These are phyloP conservation scores for Porpolomopsis calyptriformis DNA, from an alignment of 768 basidiomycete species.

Conservation along the genomic window DNA sequence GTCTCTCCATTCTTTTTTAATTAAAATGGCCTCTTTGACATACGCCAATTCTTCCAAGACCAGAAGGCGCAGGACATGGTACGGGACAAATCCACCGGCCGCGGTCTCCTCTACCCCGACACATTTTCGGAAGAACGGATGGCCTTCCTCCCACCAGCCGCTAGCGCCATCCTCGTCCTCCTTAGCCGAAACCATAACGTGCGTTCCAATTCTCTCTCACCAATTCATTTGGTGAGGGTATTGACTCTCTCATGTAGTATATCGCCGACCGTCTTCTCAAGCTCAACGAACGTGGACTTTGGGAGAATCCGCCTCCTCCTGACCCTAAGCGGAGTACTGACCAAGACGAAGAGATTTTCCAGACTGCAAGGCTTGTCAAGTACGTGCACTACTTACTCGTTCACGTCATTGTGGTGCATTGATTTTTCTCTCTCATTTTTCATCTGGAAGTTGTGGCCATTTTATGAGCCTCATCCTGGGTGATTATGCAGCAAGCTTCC, in stretches of 20 bases:
- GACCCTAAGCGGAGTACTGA: conserved; percentile 16
- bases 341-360: conserved; percentile 51
- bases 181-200: conserved; percentile 55
- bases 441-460: conserved; percentile 32
- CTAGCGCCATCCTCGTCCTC: conserved; percentile 42
- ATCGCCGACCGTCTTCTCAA: conserved; percentile 41
- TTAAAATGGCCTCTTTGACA: no score
- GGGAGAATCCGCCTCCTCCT: conserved; percentile 31
- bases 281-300: conserved; percentile 43
- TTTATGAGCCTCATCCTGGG: conserved; percentile 45
- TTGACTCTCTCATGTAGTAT: conserved; percentile 25
- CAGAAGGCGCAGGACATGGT: conserved; percentile 30
- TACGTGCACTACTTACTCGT: conserved; percentile 11
- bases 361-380: conserved; percentile 45
- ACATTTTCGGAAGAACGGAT: conserved; percentile 43
- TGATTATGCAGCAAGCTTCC: conserved; percentile 51
- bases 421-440: not conserved
- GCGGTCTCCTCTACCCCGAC: conserved; percentile 45
- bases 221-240: not conserved
- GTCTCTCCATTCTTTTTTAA: conserved; percentile 5
- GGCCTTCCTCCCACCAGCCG: conserved; percentile 41
- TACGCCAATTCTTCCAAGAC: conserved; percentile 23
- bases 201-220: conserved; percentile 9
- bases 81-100: conserved; percentile 36
- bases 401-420: not conserved